A percentile compares a stretch with the other conserved stretches of the same genome.
phyloP scores from a whole-genome alignment of 2,329 filamentous ascomycete genomes.

The Phialophora verrucosa region DNA sequence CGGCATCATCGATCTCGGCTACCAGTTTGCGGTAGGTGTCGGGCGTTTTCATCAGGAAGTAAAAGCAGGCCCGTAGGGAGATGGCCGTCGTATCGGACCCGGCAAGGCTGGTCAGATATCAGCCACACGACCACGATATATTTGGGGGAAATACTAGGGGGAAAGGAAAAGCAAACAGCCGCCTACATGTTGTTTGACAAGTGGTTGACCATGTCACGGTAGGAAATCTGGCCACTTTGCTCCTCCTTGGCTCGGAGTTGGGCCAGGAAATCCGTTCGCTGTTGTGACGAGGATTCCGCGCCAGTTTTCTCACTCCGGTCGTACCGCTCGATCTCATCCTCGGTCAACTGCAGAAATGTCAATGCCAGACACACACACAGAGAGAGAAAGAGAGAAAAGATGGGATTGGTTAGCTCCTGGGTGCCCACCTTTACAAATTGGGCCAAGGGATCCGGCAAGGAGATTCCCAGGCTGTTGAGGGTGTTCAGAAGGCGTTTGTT shows the following conservation, averaged over 20 bases:
- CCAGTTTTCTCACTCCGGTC: conserved; percentile 6
- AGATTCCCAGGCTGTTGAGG: not conserved
- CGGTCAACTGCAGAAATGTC: not conserved
- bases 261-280: conserved; percentile 23
- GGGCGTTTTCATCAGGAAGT: conserved; percentile 41
- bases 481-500: conserved; percentile 2
- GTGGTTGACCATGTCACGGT: conserved; percentile 25
- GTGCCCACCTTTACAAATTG: not conserved
- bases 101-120: conserved; percentile 8
- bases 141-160: too few species aligned
- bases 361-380: too few species aligned
- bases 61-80: conserved; percentile 42
- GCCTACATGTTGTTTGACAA: conserved; percentile 25
- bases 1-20: conserved; percentile 54
- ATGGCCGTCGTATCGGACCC: conserved; percentile 43
- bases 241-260: conserved; percentile 23
- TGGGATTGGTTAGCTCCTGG: too few species aligned
- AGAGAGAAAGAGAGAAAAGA: not conserved
- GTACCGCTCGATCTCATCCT: conserved; percentile 19
- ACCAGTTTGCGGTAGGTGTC: conserved; percentile 47
- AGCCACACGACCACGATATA: not conserved
- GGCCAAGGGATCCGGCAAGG: not conserved
- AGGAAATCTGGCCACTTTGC: conserved; percentile 1
- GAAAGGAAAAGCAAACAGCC: not conserved
- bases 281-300: not conserved